Base-by-base conservation (phyloP, 2,329 filamentous ascomycete species). In the Fusarium lateritium region DNA sequence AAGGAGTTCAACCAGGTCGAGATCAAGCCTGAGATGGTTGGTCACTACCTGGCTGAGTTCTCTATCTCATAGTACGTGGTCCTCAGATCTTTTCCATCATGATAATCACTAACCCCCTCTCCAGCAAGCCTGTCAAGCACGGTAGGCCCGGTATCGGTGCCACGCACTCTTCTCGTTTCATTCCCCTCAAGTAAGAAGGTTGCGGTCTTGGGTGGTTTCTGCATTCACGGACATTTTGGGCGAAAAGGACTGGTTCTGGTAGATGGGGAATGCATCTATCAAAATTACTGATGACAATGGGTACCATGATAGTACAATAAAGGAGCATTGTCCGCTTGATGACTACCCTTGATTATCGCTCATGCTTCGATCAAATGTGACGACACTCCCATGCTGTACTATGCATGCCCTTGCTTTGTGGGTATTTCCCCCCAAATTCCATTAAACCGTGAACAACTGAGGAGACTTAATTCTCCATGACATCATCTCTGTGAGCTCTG, bases 1-100 rank as follows among this genome's bases (percentile, higher is more conserved):
- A 99, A 99, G 92, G 94, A 98, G 87, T 99, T 99, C 93, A 99
- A 99, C 92, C 95, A 98, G 90, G 94, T 99, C 79, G 96, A 99
- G 87, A 96, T 99, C 88, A 98, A 98, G 92, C 96, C 96, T 79
- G 96, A 99, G 90, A 99, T 99, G 96, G 96, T 99, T 85, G 96
- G 96, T 84, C 95, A 98, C 89, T 98, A 98, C 90, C 89, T 99
- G 76, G 96, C 89, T 81, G 96, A 99, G 88, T 99, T 99, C 91
- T 98, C 94, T 77, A 99, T 99, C 88, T 96, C 95, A 88, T 99
- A 99, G 94, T 97, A 92, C 79, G 93, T 94, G 74, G 8, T 40
- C 31, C 17, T 15, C 6, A 6, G 7, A n/a, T 22, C 3, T 36
- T 22, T 13, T 7, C 28, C 28, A 22, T 31, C 4, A 22, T 40